Base-by-base conservation (phyloP, 2,329 filamentous ascomycete species). In the Cercospora sp. region DNA sequence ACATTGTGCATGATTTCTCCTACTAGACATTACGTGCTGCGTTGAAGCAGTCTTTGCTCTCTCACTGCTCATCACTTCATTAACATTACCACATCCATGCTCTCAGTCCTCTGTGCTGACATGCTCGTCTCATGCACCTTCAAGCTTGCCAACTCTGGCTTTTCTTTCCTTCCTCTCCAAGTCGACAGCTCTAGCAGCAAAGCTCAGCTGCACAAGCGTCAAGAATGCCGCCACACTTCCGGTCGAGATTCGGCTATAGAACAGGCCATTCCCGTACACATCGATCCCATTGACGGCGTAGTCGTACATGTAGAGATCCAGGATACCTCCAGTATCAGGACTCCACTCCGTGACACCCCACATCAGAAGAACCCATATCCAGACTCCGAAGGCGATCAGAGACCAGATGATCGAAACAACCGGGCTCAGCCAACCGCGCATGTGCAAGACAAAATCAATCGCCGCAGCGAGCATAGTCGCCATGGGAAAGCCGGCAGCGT, bases 401-500 rank as follows among this genome's bases (percentile, higher is more conserved):
- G 53, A 42, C 63, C 63, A 59, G 36, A 65, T 65, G 20, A 65
- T 65, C 5, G 63, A 59, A 10, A 51, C 63, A 5, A 65, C 16
- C 2, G 63, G 63, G 23, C 51, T 59, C 5, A 65, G 63, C 63
- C 30, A 33, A 3, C 55, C 26, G 23, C 63, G 63, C 20, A 13
- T 42, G 53, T 59, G 40, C n/a, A 65, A 16, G 16, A 60, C 18
- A n/a, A 59, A 60, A 26, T 65, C 63, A 16, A 65, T 60, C n/a
- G 40, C 53, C 48, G 63, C 53, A n/a, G 63, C 63, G 13, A 65
- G 63, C 63, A 60, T 65, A 7, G 63, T 65, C 16, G 63, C 63
- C 53, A 65, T 65, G 1, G 63, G 53, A 3, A 65, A 12, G 23
- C 51, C 63, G 3, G 53, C 51, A 33, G 63, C 63, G 16, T 65